Percentiles rank a stretch among this genome's conserved stretches.
Evolutionary conservation across 2,329 filamentous ascomycete genomes (phyloP).

Genomic region (Botrytis tulipae): DNA sequence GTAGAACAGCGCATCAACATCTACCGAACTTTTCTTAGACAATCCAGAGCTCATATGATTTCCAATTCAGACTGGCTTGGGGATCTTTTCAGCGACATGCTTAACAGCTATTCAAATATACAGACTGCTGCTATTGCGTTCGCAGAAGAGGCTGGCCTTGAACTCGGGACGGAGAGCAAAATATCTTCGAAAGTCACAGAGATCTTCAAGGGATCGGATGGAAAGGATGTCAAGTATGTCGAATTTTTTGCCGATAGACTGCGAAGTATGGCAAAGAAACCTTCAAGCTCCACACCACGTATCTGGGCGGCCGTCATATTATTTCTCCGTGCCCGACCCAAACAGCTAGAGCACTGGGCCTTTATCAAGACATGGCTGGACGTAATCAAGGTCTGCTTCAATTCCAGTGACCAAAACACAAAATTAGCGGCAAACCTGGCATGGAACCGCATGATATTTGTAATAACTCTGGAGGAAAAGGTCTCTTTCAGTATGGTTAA

Average conservation of each 20-base stretch:
- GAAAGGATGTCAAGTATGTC: slow-evolving; percentile 53
- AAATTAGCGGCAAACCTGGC: slow-evolving; percentile 77
- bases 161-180: slow-evolving; percentile 66
- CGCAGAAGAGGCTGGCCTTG: slow-evolving; percentile 67
- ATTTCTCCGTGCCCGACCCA: slow-evolving; percentile 63
- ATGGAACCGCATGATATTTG: slow-evolving; percentile 82
- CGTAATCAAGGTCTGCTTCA: slow-evolving; percentile 81
- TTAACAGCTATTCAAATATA: slow-evolving; percentile 76
- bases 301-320: slow-evolving; percentile 86
- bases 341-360: slow-evolving; percentile 64
- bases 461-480: slow-evolving; percentile 62
- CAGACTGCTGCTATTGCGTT: slow-evolving; percentile 71
- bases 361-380: slow-evolving; percentile 72
- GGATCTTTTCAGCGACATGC: slow-evolving; percentile 77
- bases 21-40: slow-evolving; percentile 73
- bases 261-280: slow-evolving; percentile 63
- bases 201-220: slow-evolving; percentile 50
- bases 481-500: slow-evolving; percentile 55
- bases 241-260: slow-evolving; percentile 68
- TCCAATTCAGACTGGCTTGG: slow-evolving; percentile 75
- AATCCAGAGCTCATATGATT: slow-evolving; percentile 69
- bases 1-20: slow-evolving; percentile 73
- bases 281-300: slow-evolving; percentile 70
- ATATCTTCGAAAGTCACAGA: slow-evolving; percentile 66
- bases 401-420: slow-evolving; percentile 67